Percentiles rank a stretch among this genome's conserved stretches.
These are phyloP conservation scores for Phytophthora parvispora DNA, from an alignment of 352 stramenopile species.

Conservation along the genomic window DNA sequence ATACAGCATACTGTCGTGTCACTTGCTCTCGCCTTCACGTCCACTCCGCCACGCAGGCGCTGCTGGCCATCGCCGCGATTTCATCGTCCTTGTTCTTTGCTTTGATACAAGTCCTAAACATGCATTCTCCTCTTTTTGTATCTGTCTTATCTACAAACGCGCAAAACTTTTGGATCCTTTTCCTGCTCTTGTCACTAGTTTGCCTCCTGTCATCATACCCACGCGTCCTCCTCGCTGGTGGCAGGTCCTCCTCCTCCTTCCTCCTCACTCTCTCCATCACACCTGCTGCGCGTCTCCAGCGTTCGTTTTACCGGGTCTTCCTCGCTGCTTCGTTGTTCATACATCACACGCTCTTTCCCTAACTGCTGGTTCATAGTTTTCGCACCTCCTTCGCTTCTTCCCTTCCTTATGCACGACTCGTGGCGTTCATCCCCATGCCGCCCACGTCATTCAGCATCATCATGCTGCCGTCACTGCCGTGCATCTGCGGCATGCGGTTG, in stretches of 20 bases:
- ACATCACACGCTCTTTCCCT: constrained; percentile 37
- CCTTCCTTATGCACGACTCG: constrained; percentile 49
- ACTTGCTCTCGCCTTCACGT: constrained; percentile 35
- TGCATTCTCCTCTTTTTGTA: constrained; percentile 56
- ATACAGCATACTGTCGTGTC: constrained; percentile 73
- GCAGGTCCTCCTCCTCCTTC: constrained; percentile 16
- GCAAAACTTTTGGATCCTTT: constrained; percentile 59
- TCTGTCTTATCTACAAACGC: constrained; percentile 76
- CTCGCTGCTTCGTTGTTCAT: constrained; percentile 26
- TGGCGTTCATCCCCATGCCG: constrained; percentile 58
- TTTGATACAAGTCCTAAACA: constrained; percentile 70
- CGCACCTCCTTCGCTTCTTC: background rate
- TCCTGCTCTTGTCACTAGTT: constrained; percentile 36
- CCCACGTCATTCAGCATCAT: constrained; percentile 54
- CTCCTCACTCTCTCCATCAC: constrained; percentile 1
- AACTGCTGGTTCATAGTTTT: constrained; percentile 45
- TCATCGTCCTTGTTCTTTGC: constrained; percentile 43
- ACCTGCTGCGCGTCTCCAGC: constrained; percentile 36
- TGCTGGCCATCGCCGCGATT: constrained; percentile 19
- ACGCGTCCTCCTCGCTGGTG: constrained; percentile 18
- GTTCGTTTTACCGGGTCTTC: constrained; percentile 16
- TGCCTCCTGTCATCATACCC: constrained; percentile 32
- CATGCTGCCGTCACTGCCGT: constrained; percentile 38
- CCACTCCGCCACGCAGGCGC: constrained; percentile 26
- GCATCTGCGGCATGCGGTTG: constrained; percentile 39